Evolutionary conservation across 148 eudicot genomes (phyloP), one percentile per base, ranked within the genome.

Genomic region (Nepenthes mirabilis): DNA sequence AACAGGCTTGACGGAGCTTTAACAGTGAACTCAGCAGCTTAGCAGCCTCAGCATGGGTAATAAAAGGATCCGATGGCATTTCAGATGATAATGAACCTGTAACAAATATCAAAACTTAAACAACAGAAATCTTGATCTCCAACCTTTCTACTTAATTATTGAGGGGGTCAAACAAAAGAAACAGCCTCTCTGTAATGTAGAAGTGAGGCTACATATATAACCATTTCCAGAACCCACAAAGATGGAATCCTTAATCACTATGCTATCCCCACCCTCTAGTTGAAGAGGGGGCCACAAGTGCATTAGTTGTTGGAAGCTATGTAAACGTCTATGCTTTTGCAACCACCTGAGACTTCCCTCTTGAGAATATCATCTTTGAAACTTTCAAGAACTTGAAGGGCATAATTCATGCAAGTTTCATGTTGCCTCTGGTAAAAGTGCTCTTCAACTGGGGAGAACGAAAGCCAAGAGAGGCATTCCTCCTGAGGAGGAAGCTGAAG

Each of bases 1-100:
- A 91, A 69, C 98, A 91, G 32, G 98, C 96, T 79, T 91, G 98
- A 43, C 98, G 88, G 75, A 91, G 96, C 86, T 88, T 91, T 73
- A 88, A 68, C 77, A 91, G 96, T 37, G 98, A 88, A 73, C 79
- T 88, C 51, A 91, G 68, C 59, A 91, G 83, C 82, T 88, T 91
- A 53, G 90, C 72, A 50, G 98, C 94, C 79, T 91, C 98, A 69
- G 53, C 63, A 63, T 85, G 87, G 61, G 85, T 91, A 55, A 88
- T 70, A 62, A 68, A 69, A 68, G 68, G 64, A 65, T 86, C 90
- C 37, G 79, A 69, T 56, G 12, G 13, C 13, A 57, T 56, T 66
- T 77, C 84, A 57, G 77, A 70, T 54, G 74, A 62, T n/a, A 23
- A 52, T 50, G 83, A 62, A 65, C 74, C 95, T 90, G 81, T 63